Percentiles rank a stretch among this genome's conserved stretches.
phyloP scores from a whole-genome alignment of 164 flowering plant species.

The Aristolochia californica region DNA sequence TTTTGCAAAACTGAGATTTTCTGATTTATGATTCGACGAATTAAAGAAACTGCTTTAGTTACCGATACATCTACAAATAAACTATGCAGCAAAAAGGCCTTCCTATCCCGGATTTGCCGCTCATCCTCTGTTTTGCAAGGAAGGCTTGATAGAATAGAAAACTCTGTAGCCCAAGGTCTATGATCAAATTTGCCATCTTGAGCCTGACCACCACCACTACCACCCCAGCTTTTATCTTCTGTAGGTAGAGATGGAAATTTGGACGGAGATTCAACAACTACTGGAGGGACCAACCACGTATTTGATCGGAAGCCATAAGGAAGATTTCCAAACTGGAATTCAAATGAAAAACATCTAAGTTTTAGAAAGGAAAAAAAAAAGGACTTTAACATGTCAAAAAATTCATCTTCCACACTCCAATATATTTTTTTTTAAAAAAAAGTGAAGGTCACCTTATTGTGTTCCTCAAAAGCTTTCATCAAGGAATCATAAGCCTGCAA shows the following conservation, averaged over 20 bases:
- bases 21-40: slow-evolving; percentile 35
- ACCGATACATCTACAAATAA: slow-evolving; percentile 69
- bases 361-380: no score
- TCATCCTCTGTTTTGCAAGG: slow-evolving; percentile 95
- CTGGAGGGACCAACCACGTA: slow-evolving; percentile 82
- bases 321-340: slow-evolving; percentile 86
- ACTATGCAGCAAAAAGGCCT: slow-evolving; percentile 85
- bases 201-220: slow-evolving; percentile 91
- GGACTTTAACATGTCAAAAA: no score
- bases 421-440: neutral
- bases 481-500: slow-evolving; percentile 83
- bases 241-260: slow-evolving; percentile 50
- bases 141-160: slow-evolving; percentile 62
- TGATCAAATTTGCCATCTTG: slow-evolving; percentile 44
- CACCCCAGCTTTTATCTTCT: slow-evolving; percentile 96
- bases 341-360: no score
- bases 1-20: slow-evolving; percentile 6
- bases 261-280: slow-evolving; percentile 45
- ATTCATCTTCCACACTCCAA: neutral
- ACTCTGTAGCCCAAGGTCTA: slow-evolving; percentile 83
- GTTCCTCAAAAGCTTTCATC: slow-evolving; percentile 83
- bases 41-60: slow-evolving; percentile 61
- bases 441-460: slow-evolving; percentile 58
- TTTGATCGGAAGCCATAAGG: slow-evolving; percentile 95
- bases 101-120: slow-evolving; percentile 75